Base-by-base conservation (phyloP, 805 yeast genomes). In the Candida sakaeoensis region DNA sequence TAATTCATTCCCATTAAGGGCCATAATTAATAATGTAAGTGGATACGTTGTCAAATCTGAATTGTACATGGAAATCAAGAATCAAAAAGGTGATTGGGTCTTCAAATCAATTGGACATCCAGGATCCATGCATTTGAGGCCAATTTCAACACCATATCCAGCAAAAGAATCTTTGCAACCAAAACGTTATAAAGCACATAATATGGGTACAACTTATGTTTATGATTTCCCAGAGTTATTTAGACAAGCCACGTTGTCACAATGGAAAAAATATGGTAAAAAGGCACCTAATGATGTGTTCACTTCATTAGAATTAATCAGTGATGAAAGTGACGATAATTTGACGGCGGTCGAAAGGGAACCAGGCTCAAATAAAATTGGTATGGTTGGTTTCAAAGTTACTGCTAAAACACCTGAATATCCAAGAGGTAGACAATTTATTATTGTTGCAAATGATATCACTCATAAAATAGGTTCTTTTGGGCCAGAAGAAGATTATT, bases 161-260 rank as follows among this genome's bases (percentile, higher is more conserved):
- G 95, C 95, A 23, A 93, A 93, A 74, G 99, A 93, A 69, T 90
- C 95, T 71, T 76, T 93, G 57, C 99, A 93, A 72, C 97, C 98
- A 54, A 93, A 93, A 68, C 88, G 99, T 70, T 95, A 95, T 74
- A 86, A 84, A 72, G 99, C 99, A 37, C 98, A 93, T 66, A 75
- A 87, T 55, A 85, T 93, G 90, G 99, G 99, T 48, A 93, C 99
- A 14, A 90, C 99, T 8, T 93, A 88, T 59, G 96, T 88, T 37
- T 93, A 95, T 58, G 99, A 93, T 66, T 95, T 93, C 93, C 99
- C 99, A 39, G 99, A 93, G 62, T 71, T 93, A 56, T 93, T 95
- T 84, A 86, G 90, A 56, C 97, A 93, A 70, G 95, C 96, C 27
- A 75, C 86, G 27, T 63, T 79, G 41, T 74, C 90, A 15, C 84